phyloP scores from a whole-genome alignment of 371 early-diverging fungal genomes.

The Zychaea mexicana region DNA sequence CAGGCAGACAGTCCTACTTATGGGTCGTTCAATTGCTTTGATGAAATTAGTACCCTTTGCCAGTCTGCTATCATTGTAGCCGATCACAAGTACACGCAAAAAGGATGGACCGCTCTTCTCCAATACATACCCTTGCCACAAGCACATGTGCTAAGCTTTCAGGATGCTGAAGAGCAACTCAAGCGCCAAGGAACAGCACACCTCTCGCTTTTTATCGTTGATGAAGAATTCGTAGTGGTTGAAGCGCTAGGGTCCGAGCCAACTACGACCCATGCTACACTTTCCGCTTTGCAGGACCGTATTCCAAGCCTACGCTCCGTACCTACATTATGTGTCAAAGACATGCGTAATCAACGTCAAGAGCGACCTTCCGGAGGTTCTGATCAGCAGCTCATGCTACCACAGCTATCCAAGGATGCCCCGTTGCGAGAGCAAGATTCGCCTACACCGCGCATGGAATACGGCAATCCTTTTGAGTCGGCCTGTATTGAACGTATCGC shows the following conservation, averaged over 20 bases:
- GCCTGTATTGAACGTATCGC: not conserved
- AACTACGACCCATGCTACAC: conserved; percentile 2
- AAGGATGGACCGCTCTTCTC: conserved; percentile 6
- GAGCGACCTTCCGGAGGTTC: not conserved
- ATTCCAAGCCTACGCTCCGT: not conserved
- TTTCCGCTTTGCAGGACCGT: not conserved
- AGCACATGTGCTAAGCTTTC: not conserved
- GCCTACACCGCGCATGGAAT: conserved; percentile 1
- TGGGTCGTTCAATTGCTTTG: conserved; percentile 17
- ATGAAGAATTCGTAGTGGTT: conserved; percentile 9
- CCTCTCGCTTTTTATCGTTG: not conserved
- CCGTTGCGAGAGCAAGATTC: not conserved
- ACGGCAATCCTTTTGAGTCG: conserved; percentile 3
- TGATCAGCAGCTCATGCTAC: not conserved
- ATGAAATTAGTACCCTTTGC: conserved; percentile 12
- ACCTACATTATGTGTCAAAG: conserved; percentile 13
- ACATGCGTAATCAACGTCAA: conserved; percentile 7
- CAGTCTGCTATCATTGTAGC: conserved; percentile 12
- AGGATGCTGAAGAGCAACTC: conserved; percentile 1
- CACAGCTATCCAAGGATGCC: not conserved
- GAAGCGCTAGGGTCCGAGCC: not conserved
- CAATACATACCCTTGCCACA: not conserved
- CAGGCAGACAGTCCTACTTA: conserved; percentile 25
- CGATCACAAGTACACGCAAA: conserved; percentile 1
- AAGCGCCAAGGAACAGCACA: not conserved